Evolutionary conservation across 768 basidiomycete species (phyloP).

Genomic region (Baorangia bicolor): DNA sequence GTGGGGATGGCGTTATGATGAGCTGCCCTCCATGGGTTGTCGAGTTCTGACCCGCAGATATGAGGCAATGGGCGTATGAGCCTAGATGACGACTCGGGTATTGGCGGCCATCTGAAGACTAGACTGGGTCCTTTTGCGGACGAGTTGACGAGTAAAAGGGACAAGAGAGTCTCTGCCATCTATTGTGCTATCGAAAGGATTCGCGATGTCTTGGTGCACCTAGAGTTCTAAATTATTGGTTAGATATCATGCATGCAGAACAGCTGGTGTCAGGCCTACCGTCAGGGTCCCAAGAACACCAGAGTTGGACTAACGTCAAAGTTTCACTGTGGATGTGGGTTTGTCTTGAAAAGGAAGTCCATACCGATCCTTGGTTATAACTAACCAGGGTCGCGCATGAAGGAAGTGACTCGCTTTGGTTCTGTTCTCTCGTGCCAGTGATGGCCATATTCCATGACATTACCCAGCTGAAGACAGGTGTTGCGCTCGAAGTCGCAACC

Average conservation of each 20-base stretch:
- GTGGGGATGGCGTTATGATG: constrained; percentile 42
- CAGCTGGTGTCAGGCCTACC: not conserved
- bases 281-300: not conserved
- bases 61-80: constrained; percentile 70
- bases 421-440: not conserved
- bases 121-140: constrained; percentile 79
- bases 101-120: constrained; percentile 84
- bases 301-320: not conserved
- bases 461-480: constrained; percentile 35
- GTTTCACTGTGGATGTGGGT: not conserved
- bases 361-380: not conserved
- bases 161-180: constrained; percentile 69
- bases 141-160: constrained; percentile 79
- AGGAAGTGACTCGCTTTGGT: not conserved
- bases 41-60: constrained; percentile 45
- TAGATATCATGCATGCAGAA: not conserved
- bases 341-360: constrained; percentile 8
- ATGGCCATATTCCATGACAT: constrained; percentile 10
- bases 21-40: constrained; percentile 75
- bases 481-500: constrained; percentile 43
- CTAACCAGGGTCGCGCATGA: not conserved
- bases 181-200: not conserved
- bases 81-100: constrained; percentile 60
- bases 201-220: not conserved
- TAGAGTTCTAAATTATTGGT: not conserved